These are phyloP conservation scores for Myriosclerotinia scirpicola DNA, from an alignment of 2,329 filamentous ascomycete species.

Conservation along the genomic window DNA sequence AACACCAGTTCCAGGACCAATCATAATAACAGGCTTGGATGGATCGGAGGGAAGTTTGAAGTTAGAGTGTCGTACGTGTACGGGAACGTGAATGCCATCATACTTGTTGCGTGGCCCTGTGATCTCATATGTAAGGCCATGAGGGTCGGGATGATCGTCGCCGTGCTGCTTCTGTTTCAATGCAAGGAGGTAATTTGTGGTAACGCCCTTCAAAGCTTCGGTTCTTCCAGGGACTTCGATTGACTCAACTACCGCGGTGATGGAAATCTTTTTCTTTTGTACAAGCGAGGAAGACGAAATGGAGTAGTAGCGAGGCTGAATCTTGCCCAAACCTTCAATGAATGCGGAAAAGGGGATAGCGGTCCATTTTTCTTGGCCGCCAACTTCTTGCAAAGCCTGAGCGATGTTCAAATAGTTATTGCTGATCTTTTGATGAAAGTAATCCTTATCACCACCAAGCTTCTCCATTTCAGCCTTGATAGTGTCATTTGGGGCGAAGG, in stretches of 20 bases:
- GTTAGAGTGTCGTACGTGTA: constrained; percentile 96
- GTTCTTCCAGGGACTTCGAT: constrained; percentile 72
- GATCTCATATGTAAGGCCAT: constrained; percentile 83
- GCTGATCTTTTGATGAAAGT: constrained; percentile 84
- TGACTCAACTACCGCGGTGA: constrained; percentile 92
- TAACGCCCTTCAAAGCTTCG: constrained; percentile 84
- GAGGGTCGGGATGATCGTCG: constrained; percentile 75
- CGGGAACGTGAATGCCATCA: constrained; percentile 89
- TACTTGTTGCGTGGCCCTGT: constrained; percentile 94
- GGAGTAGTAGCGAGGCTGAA: constrained; percentile 98
- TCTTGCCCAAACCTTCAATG: constrained; percentile 89
- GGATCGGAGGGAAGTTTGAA: constrained; percentile 98
- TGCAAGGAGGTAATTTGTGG: constrained; percentile 93
- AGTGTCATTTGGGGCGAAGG: constrained; percentile 83
- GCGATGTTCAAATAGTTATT: constrained; percentile 86
- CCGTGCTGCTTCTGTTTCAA: constrained; percentile 96
- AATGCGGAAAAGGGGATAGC: constrained; percentile 90
- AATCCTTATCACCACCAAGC: constrained; percentile 90
- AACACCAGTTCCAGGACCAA: constrained; percentile 94
- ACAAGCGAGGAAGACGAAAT: constrained; percentile 96
- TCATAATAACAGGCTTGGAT: constrained; percentile 89
- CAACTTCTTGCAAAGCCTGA: constrained; percentile 72
- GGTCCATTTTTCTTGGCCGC: constrained; percentile 73
- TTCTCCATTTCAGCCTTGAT: constrained; percentile 85
- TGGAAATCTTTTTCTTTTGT: constrained; percentile 90